Conservation (phyloP, 345 rosid species). For the Camelina sativa region DNA sequence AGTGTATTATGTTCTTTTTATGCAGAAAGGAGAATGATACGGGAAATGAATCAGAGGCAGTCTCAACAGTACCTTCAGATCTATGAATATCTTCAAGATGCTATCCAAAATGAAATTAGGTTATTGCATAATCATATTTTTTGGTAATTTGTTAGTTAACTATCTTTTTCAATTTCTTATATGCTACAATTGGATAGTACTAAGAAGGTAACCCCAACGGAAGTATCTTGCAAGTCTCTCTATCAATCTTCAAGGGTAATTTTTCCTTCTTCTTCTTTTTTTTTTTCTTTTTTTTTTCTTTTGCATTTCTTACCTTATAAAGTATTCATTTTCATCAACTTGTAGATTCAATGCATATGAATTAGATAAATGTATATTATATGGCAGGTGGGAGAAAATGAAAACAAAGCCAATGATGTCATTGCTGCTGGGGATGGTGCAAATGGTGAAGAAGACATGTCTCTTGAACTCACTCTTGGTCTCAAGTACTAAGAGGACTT, state of each 20-base stretch:
- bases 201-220: neutral
- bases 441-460: neutral
- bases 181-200: neutral
- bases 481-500: conserved; percentile 16
- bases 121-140: neutral
- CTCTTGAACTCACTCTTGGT: conserved; percentile 39
- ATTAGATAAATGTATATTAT: neutral
- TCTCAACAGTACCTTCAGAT: neutral
- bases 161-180: neutral
- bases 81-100: conserved; percentile 7
- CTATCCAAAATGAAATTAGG: neutral
- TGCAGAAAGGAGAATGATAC: neutral
- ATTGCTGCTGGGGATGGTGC: conserved; percentile 8
- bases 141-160: neutral
- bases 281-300: neutral
- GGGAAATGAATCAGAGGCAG: neutral
- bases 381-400: conserved; percentile 8
- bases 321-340: neutral
- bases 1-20: neutral
- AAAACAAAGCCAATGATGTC: neutral
- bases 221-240: conserved; percentile 12
- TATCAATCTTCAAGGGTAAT: conserved; percentile 23
- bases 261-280: neutral
- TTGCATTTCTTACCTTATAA: conserved; percentile 5
- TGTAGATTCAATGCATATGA: neutral